Percentiles rank a stretch among this genome's conserved stretches.
Conservation (phyloP, 257 asterid species). For the Solanum dulcamara region DNA sequence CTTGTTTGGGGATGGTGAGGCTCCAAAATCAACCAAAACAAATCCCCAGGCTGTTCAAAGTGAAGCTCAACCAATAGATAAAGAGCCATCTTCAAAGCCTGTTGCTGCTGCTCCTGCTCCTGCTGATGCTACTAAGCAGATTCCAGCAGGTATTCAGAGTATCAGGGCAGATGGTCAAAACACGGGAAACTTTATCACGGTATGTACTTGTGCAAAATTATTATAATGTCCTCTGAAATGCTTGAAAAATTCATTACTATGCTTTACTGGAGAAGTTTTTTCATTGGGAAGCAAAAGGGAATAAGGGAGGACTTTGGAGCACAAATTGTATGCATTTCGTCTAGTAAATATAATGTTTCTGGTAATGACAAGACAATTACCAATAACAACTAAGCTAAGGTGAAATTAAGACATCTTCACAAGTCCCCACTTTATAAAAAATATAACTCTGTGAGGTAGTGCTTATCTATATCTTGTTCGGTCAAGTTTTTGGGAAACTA, state of each 20-base stretch:
- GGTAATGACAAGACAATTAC: background rate
- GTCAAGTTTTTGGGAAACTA: background rate
- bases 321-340: background rate
- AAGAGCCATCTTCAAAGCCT: background rate
- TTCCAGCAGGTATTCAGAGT: background rate
- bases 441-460: background rate
- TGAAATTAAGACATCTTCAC: background rate
- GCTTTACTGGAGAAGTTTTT: background rate
- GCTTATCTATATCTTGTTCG: background rate
- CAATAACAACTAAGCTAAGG: background rate
- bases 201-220: background rate
- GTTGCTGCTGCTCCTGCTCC: background rate
- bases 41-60: background rate
- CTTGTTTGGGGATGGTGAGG: constrained; percentile 1
- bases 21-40: background rate
- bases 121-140: background rate
- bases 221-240: background rate
- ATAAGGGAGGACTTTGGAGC: background rate
- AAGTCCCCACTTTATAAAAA: background rate
- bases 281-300: background rate
- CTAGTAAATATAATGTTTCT: background rate
- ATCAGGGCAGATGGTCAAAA: background rate
- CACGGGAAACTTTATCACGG: background rate
- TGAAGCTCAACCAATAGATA: background rate
- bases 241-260: background rate